Evolutionary conservation across 257 asterid species (phyloP), one percentile per base, ranked within the genome.

Genomic region (Misopates orontium): DNA sequence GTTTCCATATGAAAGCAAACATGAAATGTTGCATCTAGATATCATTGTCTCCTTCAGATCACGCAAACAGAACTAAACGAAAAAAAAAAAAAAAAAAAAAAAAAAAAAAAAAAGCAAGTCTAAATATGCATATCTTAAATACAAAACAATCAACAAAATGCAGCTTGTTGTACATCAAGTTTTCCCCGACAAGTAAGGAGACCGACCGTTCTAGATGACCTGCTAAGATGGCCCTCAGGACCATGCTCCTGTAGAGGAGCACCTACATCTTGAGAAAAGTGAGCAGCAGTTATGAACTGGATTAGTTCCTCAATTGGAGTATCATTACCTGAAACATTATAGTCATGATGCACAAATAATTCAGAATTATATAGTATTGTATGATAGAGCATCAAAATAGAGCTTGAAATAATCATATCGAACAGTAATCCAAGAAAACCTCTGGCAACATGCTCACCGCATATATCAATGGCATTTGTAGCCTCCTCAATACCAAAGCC

Each of bases 381-480:
- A 60, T 14, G 41, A 23, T 15, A 60, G 36, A 60, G 20, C 23
- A 45, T 20, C 31, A 50, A 11, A 39, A 55, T 23, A 55, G 17
- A n/a, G 25, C 14, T 41, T 18, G 19, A 47, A 19, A 17, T 32
- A 62, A 2, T 28, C 4, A 28, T 23, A 8, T 10, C 19, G 21
- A 31, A 6, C 4, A 13, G 44, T 19, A 19, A 44, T 16, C 17
- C n/a, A 50, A 22, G 51, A 65, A 22, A 20, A 14, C 8, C 39
- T 42, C 15, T 41, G 13, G 40, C 60, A 36, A 4, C 5, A 8
- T 28, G 62, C 78, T 5, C 39, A 82, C 87, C 87, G 69, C 83
- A 83, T 78, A 84, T 78, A 21, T 80, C 77, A 74, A 83, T 68
- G n/a, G 89, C 89, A 48, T 66, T 23, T 20, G 69, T 41, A 69